Evolutionary conservation across 139 green algal species (phyloP).

Genomic region (Eudorina sp.): DNA sequence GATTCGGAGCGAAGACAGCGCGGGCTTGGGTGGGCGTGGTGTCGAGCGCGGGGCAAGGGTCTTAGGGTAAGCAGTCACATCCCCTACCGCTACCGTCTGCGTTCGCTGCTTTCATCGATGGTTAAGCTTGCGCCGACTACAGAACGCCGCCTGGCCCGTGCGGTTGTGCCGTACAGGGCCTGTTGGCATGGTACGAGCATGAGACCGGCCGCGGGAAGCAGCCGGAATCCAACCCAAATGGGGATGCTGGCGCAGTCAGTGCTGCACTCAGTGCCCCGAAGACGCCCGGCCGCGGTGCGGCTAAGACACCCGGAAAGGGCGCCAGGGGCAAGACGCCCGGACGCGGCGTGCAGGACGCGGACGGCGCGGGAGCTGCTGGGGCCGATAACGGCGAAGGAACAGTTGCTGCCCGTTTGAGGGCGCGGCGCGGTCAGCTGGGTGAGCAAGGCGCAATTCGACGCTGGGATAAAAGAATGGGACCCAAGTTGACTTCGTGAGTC

Average conservation of each 20-base stretch:
- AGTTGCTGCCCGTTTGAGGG: slow-evolving; percentile 10
- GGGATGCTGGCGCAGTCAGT: not conserved
- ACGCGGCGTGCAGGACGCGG: not conserved
- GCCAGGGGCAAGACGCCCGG: slow-evolving; percentile 6
- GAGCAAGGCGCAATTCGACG: not conserved
- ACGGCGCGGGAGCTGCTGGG: not conserved
- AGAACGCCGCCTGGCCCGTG: too few relatives aligned
- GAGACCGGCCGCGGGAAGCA: slow-evolving; percentile 9
- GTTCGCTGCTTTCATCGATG: too few relatives aligned
- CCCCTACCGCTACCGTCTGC: too few relatives aligned
- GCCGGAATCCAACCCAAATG: not conserved
- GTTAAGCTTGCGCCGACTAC: too few relatives aligned
- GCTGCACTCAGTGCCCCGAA: not conserved
- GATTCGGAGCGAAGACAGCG: too few relatives aligned
- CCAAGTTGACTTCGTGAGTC: too few relatives aligned
- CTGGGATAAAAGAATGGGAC: too few relatives aligned
- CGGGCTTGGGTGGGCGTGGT: too few relatives aligned
- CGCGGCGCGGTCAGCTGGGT: not conserved
- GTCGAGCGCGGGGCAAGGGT: too few relatives aligned
- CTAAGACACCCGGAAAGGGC: slow-evolving; percentile 16
- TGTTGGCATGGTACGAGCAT: slow-evolving; percentile 37
- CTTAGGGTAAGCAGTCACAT: too few relatives aligned
- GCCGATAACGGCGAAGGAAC: not conserved
- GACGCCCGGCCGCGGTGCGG: not conserved
- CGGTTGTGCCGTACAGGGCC: not conserved